These are phyloP conservation scores for Nemania bipapillata DNA, from an alignment of 2,329 filamentous ascomycete species.

Conservation along the genomic window DNA sequence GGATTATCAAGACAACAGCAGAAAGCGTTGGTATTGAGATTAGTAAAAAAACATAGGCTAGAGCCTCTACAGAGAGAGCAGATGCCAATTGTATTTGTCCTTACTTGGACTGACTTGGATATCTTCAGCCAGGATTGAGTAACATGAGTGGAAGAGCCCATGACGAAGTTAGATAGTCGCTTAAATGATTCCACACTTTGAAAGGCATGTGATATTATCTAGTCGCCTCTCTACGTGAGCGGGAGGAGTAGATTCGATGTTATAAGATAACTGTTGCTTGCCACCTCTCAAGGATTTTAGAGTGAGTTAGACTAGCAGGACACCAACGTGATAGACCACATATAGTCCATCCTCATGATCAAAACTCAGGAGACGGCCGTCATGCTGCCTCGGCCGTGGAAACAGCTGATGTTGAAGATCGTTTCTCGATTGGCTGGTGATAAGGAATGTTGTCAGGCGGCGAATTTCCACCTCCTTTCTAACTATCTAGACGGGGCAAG, in stretches of 20 bases:
- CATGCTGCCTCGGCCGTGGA: not conserved
- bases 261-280: not conserved
- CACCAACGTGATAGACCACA: not conserved
- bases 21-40: too few species aligned
- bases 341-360: not conserved
- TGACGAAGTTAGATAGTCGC: too few species aligned
- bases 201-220: not conserved
- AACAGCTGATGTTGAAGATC: slow-evolving; percentile 13
- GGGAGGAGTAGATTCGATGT: not conserved
- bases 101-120: not conserved
- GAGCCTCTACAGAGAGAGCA: too few species aligned
- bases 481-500: not conserved
- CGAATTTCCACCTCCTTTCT: not conserved
- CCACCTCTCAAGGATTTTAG: not conserved
- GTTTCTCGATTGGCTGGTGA: slow-evolving; percentile 23
- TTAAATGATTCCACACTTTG: not conserved
- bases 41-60: too few species aligned
- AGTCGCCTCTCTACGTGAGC: not conserved
- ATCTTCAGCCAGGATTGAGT: not conserved
- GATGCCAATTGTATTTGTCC: not conserved
- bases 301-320: not conserved
- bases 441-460: slow-evolving; percentile 22
- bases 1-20: not conserved
- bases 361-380: not conserved
- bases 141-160: not conserved